Conservation (phyloP, 169 alveolate genomes). For the Plasmodium gaboni region DNA sequence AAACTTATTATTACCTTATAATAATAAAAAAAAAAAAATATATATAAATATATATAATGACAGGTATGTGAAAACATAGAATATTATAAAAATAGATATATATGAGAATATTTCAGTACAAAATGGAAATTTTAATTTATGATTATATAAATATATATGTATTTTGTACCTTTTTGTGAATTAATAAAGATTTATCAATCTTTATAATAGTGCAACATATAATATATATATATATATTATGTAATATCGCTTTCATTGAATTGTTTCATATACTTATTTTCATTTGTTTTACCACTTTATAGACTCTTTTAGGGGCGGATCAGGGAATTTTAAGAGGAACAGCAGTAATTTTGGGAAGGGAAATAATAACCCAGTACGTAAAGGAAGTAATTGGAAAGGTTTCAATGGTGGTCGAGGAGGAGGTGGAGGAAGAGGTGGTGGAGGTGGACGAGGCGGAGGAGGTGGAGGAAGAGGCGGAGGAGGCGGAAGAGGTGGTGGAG, state of each 20-base stretch:
- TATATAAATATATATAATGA: no score
- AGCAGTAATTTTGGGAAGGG: conserved; percentile 33
- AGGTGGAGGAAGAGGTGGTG: conserved; percentile 48
- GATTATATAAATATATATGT: neutral
- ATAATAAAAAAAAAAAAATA: no score
- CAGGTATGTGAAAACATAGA: no score
- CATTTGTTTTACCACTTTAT: neutral
- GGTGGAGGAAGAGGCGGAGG: conserved; percentile 87
- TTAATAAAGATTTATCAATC: neutral
- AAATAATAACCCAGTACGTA: conserved; percentile 50
- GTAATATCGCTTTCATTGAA: no score
- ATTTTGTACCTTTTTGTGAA: neutral
- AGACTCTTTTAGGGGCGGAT: conserved; percentile 69
- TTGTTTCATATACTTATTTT: no score
- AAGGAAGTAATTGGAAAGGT: conserved; percentile 76
- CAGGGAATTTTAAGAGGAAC: conserved; percentile 49
- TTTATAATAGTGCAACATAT: neutral
- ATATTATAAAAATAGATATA: no score
- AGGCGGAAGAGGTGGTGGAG: conserved; percentile 85
- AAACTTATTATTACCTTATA: no score
- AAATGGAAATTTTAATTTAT: neutral
- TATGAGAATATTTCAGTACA: no score
- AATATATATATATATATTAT: neutral
- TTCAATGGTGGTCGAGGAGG: conserved; percentile 81
- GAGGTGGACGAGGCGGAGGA: conserved; percentile 85